phyloP scores from a whole-genome alignment of 2,329 filamentous ascomycete species.

The Epichloe scottii region DNA sequence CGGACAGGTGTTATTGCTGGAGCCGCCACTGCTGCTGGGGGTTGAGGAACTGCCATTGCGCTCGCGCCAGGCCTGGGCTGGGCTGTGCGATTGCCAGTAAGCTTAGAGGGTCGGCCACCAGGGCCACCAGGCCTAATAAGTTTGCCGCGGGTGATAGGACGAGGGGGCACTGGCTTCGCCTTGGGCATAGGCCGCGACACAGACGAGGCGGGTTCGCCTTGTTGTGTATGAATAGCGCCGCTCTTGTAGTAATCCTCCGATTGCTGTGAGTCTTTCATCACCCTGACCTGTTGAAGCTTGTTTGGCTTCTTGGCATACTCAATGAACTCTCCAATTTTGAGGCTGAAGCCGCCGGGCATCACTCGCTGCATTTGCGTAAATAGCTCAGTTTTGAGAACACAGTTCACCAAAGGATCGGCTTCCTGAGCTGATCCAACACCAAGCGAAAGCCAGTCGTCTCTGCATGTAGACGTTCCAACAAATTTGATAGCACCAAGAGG shows the following conservation, averaged over 20 bases:
- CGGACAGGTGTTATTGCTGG: neutral
- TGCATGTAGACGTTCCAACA: constrained; percentile 64
- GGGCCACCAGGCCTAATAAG: constrained; percentile 86
- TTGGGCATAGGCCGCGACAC: constrained; percentile 75
- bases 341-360: constrained; percentile 66
- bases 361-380: constrained; percentile 80
- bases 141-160: constrained; percentile 87
- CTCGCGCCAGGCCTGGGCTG: constrained; percentile 30
- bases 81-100: constrained; percentile 37
- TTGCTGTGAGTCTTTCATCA: constrained; percentile 71
- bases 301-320: constrained; percentile 97
- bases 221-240: constrained; percentile 73
- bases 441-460: constrained; percentile 95
- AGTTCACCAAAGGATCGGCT: constrained; percentile 85
- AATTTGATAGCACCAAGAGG: constrained; percentile 82
- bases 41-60: constrained; percentile 20
- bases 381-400: constrained; percentile 91
- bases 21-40: constrained; percentile 17
- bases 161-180: constrained; percentile 71
- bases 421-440: constrained; percentile 84
- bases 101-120: constrained; percentile 63
- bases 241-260: constrained; percentile 86
- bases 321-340: constrained; percentile 74
- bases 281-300: constrained; percentile 81
- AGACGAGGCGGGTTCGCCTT: constrained; percentile 73